These are phyloP conservation scores for Scheffersomyces quercinus DNA, from an alignment of 1,139 yeast species.

Conservation along the genomic window DNA sequence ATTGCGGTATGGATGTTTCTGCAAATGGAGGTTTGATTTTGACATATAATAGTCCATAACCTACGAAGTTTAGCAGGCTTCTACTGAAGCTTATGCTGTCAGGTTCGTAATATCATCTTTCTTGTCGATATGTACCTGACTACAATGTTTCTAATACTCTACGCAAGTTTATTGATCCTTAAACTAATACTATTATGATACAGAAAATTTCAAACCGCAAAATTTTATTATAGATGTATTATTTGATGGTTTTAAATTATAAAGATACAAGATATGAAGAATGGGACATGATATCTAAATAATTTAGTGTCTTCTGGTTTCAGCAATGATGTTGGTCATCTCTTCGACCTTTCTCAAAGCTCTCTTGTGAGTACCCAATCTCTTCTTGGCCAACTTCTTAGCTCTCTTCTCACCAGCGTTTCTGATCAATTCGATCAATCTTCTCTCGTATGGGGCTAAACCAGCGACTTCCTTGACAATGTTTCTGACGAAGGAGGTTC, in stretches of 20 bases:
- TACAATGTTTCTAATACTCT: too few species aligned
- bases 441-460: constrained; percentile 99
- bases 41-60: too few species aligned
- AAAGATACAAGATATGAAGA: background rate
- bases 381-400: constrained; percentile 99
- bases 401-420: constrained; percentile 99
- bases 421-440: constrained; percentile 98
- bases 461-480: constrained; percentile 98
- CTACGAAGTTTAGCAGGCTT: too few species aligned
- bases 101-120: too few species aligned
- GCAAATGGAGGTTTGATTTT: too few species aligned
- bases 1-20: too few species aligned
- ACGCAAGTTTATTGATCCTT: too few species aligned
- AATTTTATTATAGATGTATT: background rate
- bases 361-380: constrained; percentile 99
- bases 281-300: background rate
- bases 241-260: background rate
- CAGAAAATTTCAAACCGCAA: too few species aligned
- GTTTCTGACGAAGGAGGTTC: constrained; percentile 94
- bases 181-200: too few species aligned
- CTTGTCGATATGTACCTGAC: too few species aligned
- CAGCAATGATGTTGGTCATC: constrained; percentile 95
- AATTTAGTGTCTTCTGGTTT: constrained; percentile 80
- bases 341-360: constrained; percentile 99
- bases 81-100: too few species aligned